Evolutionary conservation across 768 basidiomycete species (phyloP).

Genomic region (Termitomyces sp.): DNA sequence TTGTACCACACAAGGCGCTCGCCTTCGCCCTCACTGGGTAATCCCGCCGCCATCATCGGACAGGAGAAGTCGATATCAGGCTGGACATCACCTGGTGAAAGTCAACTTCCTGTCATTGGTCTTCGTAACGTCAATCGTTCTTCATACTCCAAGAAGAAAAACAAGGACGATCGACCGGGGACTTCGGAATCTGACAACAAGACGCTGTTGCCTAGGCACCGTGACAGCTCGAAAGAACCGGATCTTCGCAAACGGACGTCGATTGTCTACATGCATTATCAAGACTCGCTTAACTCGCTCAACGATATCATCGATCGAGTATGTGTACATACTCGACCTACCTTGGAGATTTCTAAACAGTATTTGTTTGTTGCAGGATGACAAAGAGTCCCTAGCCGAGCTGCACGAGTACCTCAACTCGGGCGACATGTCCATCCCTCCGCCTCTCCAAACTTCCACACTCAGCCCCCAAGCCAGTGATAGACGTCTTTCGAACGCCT

Average conservation of each 20-base stretch:
- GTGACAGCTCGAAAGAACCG: conserved; percentile 9
- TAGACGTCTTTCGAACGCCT: conserved; percentile 28
- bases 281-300: conserved; percentile 77
- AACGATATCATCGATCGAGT: conserved; percentile 77
- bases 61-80: conserved; percentile 10
- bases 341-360: not conserved
- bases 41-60: conserved; percentile 6
- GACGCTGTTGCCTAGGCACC: conserved; percentile 36
- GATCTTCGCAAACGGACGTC: conserved; percentile 25
- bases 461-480: conserved; percentile 12
- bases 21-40: conserved; percentile 29
- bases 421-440: conserved; percentile 13
- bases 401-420: conserved; percentile 61
- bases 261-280: conserved; percentile 66
- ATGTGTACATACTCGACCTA: conserved; percentile 18
- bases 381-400: conserved; percentile 66
- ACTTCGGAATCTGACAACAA: conserved; percentile 59
- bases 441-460: conserved; percentile 20
- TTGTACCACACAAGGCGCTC: conserved; percentile 65
- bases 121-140: conserved; percentile 43
- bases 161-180: conserved; percentile 36
- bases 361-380: conserved; percentile 46
- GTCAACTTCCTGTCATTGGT: conserved; percentile 15
- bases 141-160: conserved; percentile 41
- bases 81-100: conserved; percentile 17